Base-by-base conservation (phyloP, 768 basidiomycete genomes). In the Calocybe indica region DNA sequence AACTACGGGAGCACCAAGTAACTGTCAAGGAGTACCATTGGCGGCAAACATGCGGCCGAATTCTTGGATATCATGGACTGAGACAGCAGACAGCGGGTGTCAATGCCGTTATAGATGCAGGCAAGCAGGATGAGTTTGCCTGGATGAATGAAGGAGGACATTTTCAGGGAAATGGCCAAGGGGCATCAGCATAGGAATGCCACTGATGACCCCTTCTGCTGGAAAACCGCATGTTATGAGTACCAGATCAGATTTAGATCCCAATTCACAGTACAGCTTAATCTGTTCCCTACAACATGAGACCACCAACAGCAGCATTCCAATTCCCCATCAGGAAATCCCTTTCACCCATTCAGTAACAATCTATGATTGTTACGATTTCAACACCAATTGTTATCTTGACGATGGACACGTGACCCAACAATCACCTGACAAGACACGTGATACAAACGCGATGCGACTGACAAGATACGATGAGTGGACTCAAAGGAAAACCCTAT, bases 131-230 rank as follows among this genome's bases (percentile, higher is more conserved):
- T 35, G 6, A 14, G n/a, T 43, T 45, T 2, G 48, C 46, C 32
- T 15, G 56, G 22, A 22, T 22, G 22, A 22, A 22, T 6, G 22
- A n/a, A 22, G 7, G 46, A 13, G 32, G 39, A 28, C 7, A 34
- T 32, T 14, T 38, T 6, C 52, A 57, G 53, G 59, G 57, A 53
- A 59, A 58, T 30, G 57, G 14, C 36, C 50, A 52, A 39, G 62
- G 60, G 58, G 48, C 48, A 52, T 55, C 54, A 43, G 45, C 44
- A 10, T 63, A 58, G 43, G 48, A 43, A 36, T 40, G 40, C 31
- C 44, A 40, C 42, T 37, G 55, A 48, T 40, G 44, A 43, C 52
- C 59, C 53, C 14, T 13, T 9, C n/a, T 4, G 13, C 3, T 14
- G 14, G 36, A 37, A 47, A 43, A 38, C 10, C n/a, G 12, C 43